phyloP scores from a whole-genome alignment of 2,329 filamentous ascomycete species.

The Thermoascus crustaceus region DNA sequence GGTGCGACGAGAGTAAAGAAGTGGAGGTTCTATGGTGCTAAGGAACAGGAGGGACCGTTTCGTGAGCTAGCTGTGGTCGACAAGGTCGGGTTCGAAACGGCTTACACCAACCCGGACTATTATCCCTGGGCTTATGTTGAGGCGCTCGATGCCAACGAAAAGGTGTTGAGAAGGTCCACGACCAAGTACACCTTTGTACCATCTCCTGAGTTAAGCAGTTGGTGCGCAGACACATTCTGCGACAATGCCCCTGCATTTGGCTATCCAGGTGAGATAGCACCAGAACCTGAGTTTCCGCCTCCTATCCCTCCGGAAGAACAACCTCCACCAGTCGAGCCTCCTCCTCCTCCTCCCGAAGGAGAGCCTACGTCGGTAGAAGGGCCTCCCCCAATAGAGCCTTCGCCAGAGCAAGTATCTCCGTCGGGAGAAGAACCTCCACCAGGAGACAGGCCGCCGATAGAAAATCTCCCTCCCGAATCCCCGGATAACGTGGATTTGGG shows the following conservation, averaged over 20 bases:
- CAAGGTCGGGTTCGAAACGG: slow-evolving; percentile 34
- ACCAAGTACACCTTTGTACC: slow-evolving; percentile 30
- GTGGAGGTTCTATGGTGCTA: slow-evolving; percentile 29
- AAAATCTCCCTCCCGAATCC: too few relatives aligned
- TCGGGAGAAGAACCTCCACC: too few relatives aligned
- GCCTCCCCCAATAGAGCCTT: too few relatives aligned
- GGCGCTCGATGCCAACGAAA: slow-evolving; percentile 25
- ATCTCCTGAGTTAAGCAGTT: slow-evolving; percentile 23
- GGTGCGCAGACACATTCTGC: slow-evolving; percentile 22
- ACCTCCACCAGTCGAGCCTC: slow-evolving; percentile 18
- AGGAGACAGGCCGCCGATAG: too few relatives aligned
- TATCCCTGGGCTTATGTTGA: slow-evolving; percentile 28
- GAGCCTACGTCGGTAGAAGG: too few relatives aligned
- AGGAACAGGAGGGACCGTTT: slow-evolving; percentile 24
- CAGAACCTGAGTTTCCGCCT: slow-evolving; percentile 21
- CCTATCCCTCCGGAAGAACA: slow-evolving; percentile 26
- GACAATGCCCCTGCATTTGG: slow-evolving; percentile 22
- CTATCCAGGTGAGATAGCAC: slow-evolving; percentile 19
- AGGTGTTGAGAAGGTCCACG: slow-evolving; percentile 25
- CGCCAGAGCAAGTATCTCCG: too few relatives aligned
- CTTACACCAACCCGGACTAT: slow-evolving; percentile 21
- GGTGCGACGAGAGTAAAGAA: slow-evolving; percentile 30
- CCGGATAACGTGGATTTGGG: too few relatives aligned
- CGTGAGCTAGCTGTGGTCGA: slow-evolving; percentile 18
- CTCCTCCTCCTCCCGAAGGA: slow-evolving; percentile 4